Evolutionary conservation across 768 basidiomycete species (phyloP), one percentile per base, ranked within the genome.

Genomic region (Tricholoma saponaceum): DNA sequence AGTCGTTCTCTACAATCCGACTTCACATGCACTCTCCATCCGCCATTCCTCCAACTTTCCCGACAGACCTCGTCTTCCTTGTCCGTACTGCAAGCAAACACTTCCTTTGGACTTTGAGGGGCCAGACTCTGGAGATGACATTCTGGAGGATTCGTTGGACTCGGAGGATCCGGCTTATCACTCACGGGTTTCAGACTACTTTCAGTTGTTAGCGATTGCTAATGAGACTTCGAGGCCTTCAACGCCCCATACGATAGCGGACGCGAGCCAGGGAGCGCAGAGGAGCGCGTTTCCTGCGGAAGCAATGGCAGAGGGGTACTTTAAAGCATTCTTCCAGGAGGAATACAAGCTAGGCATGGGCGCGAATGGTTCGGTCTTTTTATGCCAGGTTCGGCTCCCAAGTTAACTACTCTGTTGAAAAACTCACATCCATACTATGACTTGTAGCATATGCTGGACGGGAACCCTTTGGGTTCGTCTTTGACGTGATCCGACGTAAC

Each of bases 321-420:
- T 95, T 74, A 83, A 87, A 62, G 81, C 91, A 0, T 98, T 96
- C 76, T 98, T 98, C 67, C 83, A 87, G 57, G 95, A 97, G 65
- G 92, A 95, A 62, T 85, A 81, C 59, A 83, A 87, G 58, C 77
- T 98, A 5, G 95, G 95, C 0, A 95, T 97, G 92, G 95, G 95
- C 43, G 95, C 95, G 0, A 93, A 94, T 65, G 95, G 96, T 1
- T 89, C 80, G 23, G 95, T 98, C 1, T 97, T 79, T 67, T 76
- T 96, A 3, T 95, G 92, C 64, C 90, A 91, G 79, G 92, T 92
- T 58, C 18, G 79, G 9, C 8, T 49, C 65, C 5, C 25, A 23
- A 28, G 53, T 26, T 23, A 18, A 0, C 1, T 25, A 26, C 43
- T 4, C 13, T 2, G 16, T 33, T 41, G n/a, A 23, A 14, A 49